Conservation (phyloP, 352 stramenopile genomes). For the Elongisporangium undulatum region DNA sequence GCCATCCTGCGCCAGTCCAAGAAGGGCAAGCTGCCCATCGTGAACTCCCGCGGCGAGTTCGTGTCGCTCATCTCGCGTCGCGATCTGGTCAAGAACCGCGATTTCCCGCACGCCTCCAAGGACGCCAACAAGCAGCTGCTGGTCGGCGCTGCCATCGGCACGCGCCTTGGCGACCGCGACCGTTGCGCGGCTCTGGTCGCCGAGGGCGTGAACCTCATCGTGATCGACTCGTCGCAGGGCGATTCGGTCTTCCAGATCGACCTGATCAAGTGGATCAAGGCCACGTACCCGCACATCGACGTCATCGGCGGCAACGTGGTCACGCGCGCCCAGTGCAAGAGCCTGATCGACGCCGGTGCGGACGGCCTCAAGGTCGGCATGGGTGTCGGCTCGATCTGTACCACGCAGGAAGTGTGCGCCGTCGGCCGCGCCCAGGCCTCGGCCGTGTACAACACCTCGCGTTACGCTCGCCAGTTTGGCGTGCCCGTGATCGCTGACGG, state of each 20-base stretch:
- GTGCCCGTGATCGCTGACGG: conserved; percentile 99
- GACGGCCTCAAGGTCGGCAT: conserved; percentile 99
- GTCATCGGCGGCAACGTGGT: conserved; percentile 99
- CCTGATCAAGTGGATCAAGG: conserved; percentile 95
- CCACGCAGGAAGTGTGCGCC: conserved; percentile 99
- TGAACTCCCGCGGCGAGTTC: conserved; percentile 97
- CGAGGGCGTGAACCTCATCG: conserved; percentile 98
- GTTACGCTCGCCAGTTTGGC: conserved; percentile 94
- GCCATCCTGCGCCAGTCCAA: conserved; percentile 97
- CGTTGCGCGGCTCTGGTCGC: conserved; percentile 90
- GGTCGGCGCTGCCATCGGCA: conserved; percentile 98
- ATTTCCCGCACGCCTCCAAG: conserved; percentile 97
- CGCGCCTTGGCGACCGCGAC: conserved; percentile 94
- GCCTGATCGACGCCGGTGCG: conserved; percentile 98
- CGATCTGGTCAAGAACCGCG: conserved; percentile 97
- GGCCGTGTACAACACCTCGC: conserved; percentile 97
- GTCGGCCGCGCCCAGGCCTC: conserved; percentile 98
- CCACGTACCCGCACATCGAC: conserved; percentile 92
- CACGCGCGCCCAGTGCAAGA: conserved; percentile 96
- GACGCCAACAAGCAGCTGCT: conserved; percentile 98
- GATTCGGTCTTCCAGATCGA: conserved; percentile 95
- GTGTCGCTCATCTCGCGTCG: conserved; percentile 98
- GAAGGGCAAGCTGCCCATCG: conserved; percentile 99
- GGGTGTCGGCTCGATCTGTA: conserved; percentile 99
- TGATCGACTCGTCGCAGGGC: conserved; percentile 99